Evolutionary conservation across 495 filamentous ascomycete species (phyloP).

Genomic region (Trichoderma reesei): DNA sequence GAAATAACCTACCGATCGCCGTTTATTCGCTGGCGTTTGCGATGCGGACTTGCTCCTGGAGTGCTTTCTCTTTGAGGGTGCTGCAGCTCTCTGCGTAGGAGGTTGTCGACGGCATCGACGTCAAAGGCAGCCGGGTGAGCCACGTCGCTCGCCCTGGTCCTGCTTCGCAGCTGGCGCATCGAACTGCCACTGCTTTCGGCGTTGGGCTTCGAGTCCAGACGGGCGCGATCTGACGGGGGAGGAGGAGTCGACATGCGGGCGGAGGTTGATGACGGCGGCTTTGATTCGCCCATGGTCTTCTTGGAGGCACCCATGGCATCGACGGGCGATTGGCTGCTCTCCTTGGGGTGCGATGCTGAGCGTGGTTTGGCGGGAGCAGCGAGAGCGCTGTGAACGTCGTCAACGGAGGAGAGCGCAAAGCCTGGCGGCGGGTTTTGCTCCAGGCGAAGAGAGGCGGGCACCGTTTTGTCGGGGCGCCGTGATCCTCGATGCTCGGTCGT

Average conservation of each 20-base stretch:
- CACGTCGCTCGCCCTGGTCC: slow-evolving; percentile 21
- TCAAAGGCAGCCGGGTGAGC: slow-evolving; percentile 22
- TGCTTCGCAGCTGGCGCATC: slow-evolving; percentile 21
- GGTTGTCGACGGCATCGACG: slow-evolving; percentile 26
- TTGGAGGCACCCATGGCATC: slow-evolving; percentile 1
- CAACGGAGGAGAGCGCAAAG: background rate
- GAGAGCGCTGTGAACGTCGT: too few species aligned
- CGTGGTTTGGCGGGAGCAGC: background rate
- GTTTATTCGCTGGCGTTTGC: slow-evolving; percentile 80
- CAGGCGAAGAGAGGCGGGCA: background rate
- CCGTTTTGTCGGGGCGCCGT: background rate
- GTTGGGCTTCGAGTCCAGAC: slow-evolving; percentile 25
- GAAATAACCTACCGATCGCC: slow-evolving; percentile 54
- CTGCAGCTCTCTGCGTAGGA: slow-evolving; percentile 24
- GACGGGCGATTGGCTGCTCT: background rate
- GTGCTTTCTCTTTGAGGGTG: slow-evolving; percentile 52
- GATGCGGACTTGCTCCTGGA: slow-evolving; percentile 66
- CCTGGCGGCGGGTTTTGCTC: background rate
- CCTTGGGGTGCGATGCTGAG: background rate
- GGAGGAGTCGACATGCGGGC: slow-evolving; percentile 29
- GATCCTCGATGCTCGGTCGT: background rate
- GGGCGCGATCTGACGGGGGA: slow-evolving; percentile 26
- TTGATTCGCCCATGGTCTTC: slow-evolving; percentile 1
- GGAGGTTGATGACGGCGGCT: background rate
- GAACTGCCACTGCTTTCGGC: slow-evolving; percentile 16